These are phyloP conservation scores for Xylaria sp. DNA, from an alignment of 2,329 filamentous ascomycete genomes.

Conservation along the genomic window DNA sequence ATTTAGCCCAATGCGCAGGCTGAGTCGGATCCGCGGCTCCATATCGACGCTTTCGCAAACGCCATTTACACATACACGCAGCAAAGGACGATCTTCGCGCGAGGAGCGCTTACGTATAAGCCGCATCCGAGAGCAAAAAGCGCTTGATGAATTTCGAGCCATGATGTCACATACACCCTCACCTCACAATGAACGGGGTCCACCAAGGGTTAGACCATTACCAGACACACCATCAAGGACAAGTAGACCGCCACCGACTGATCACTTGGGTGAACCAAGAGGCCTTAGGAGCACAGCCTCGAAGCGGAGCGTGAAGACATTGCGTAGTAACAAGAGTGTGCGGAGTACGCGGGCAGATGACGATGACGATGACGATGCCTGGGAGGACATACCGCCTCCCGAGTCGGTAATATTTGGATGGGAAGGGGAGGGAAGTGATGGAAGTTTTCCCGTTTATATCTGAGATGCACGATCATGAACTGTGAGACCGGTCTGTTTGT, in stretches of 20 bases:
- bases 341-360: slow-evolving; percentile 38
- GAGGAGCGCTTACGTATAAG: slow-evolving; percentile 38
- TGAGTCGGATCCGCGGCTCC: slow-evolving; percentile 28
- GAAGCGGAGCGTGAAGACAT: slow-evolving; percentile 39
- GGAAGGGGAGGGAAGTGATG: slow-evolving; percentile 42
- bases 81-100: slow-evolving; percentile 34
- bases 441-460: slow-evolving; percentile 48
- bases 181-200: slow-evolving; percentile 31
- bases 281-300: slow-evolving; percentile 33
- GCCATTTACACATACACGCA: slow-evolving; percentile 35
- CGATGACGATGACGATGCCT: slow-evolving; percentile 45
- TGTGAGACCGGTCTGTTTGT: slow-evolving; percentile 7
- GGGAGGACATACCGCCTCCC: slow-evolving; percentile 47
- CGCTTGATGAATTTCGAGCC: slow-evolving; percentile 30
- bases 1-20: slow-evolving; percentile 19
- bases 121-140: slow-evolving; percentile 36
- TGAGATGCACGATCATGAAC: slow-evolving; percentile 26
- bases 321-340: slow-evolving; percentile 40
- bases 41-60: slow-evolving; percentile 31
- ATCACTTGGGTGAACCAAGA: slow-evolving; percentile 35
- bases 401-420: slow-evolving; percentile 43
- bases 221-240: slow-evolving; percentile 42
- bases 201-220: slow-evolving; percentile 32
- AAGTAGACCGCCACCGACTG: slow-evolving; percentile 30
- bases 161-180: slow-evolving; percentile 40